Evolutionary conservation across 306 rosid genomes (phyloP).

Genomic region (Notholithocarpus densiflorus): DNA sequence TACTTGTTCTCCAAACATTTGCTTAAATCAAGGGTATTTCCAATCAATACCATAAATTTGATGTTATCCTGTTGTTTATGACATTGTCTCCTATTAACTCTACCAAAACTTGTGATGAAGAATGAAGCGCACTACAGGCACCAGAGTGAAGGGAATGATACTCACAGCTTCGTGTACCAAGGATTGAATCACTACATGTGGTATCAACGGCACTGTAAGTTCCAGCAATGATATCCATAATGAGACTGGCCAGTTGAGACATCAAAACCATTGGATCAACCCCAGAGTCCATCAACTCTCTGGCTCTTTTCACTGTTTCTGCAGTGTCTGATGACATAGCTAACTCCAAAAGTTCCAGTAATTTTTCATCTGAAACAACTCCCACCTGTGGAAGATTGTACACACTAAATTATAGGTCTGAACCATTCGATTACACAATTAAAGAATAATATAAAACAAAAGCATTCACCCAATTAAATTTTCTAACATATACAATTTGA

Average conservation of each 20-base stretch:
- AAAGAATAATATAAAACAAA: background rate
- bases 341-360: constrained; percentile 91
- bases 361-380: constrained; percentile 88
- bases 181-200: constrained; percentile 49
- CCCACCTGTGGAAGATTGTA: constrained; percentile 69
- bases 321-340: constrained; percentile 95
- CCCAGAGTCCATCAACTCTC: constrained; percentile 95
- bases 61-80: background rate
- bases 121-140: constrained; percentile 2
- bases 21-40: constrained; percentile 9
- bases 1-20: constrained; percentile 5
- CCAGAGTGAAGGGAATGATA: constrained; percentile 29
- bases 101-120: constrained; percentile 20
- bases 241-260: constrained; percentile 91
- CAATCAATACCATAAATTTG: constrained; percentile 10
- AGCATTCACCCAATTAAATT: background rate
- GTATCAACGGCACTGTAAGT: constrained; percentile 60
- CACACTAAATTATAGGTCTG: constrained; percentile 21
- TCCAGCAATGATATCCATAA: constrained; percentile 98
- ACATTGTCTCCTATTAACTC: background rate
- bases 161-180: constrained; percentile 79
- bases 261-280: constrained; percentile 93
- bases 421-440: constrained; percentile 4
- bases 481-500: background rate
- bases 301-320: constrained; percentile 91